phyloP scores from a whole-genome alignment of 1,139 yeast species.

The Torulaspora pretoriensis region DNA sequence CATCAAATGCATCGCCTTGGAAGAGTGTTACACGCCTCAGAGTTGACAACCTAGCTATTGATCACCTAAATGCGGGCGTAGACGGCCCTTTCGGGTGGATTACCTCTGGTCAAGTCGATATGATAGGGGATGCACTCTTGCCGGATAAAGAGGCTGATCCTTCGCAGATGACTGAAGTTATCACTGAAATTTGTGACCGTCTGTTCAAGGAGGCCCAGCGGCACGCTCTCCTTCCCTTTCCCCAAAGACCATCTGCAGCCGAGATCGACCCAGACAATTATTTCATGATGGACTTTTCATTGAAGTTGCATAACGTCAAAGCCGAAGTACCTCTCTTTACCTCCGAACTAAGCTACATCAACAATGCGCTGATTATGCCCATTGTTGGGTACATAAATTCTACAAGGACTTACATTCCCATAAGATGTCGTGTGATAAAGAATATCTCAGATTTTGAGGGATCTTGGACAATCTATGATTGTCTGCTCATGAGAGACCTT shows the following conservation, averaged over 20 bases:
- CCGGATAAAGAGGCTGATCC: conserved; percentile 29
- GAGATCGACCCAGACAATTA: conserved; percentile 45
- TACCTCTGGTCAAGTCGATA: conserved; percentile 82
- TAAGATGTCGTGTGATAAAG: conserved; percentile 80
- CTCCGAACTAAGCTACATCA: conserved; percentile 77
- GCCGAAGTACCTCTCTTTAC: conserved; percentile 87
- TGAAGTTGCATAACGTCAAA: conserved; percentile 75
- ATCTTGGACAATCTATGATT: conserved; percentile 93
- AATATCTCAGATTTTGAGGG: conserved; percentile 82
- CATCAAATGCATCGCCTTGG: conserved; percentile 41
- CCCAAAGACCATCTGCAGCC: conserved; percentile 23
- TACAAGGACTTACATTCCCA: conserved; percentile 82
- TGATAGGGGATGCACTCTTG: conserved; percentile 70
- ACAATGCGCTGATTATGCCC: conserved; percentile 87
- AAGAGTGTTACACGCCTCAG: conserved; percentile 71
- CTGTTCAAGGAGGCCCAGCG: conserved; percentile 27
- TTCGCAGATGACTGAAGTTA: conserved; percentile 23
- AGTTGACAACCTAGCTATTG: conserved; percentile 78
- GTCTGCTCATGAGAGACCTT: conserved; percentile 84
- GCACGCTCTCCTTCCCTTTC: conserved; percentile 20
- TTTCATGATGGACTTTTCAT: conserved; percentile 72
- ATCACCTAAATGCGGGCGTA: conserved; percentile 83
- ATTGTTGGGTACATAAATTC: conserved; percentile 94
- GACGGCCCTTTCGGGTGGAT: conserved; percentile 98
- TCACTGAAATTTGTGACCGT: conserved; percentile 26